Base-by-base conservation (phyloP, 2,329 filamentous ascomycete genomes). In the Neonectria neomacrospora region DNA sequence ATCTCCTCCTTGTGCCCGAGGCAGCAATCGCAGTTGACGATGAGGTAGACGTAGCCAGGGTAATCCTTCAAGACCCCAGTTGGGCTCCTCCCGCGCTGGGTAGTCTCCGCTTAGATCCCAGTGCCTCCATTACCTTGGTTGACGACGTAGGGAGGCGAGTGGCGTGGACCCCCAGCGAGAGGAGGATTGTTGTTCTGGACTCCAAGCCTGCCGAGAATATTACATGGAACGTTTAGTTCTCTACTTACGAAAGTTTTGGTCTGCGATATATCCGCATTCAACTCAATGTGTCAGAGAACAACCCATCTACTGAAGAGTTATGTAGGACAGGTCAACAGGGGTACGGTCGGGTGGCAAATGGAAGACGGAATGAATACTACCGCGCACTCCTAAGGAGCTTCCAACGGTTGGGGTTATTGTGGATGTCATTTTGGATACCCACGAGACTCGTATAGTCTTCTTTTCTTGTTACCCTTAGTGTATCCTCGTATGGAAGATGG, bases 61-160 rank as follows among this genome's bases (percentile, higher is more conserved):
- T 84, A 8, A 69, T 87, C 22, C 77, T 85, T 20, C 75, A 80
- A 30, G 81, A 86, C 54, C 76, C 78, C 2, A 71, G 71, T 4
- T 86, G 82, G 83, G 71, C 74, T 5, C 77, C 69, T 7, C 55
- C 45, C 23, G 53, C 54, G 10, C 67, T 65, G 3, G 64, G 14
- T n/a, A 61, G 23, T 10, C 57, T 68, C 5, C 59, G 57, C 2
- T 26, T 68, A 22, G 71, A 73, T 32, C 64, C 63, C 1, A 61
- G 57, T 1, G 59, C 66, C 18, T 32, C 68, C 34, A 34, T 72
- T 20, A 63, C 61, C 4, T 56, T 72, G 5, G 58, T 73, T 12
- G 71, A 73, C 14, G 68, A 73, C 18, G 50, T 61, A n/a, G 71
- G 71, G 12, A 62, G 71, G 51, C 71, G 67, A 39, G 50, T 73